Percentiles rank a stretch among this genome's conserved stretches.
phyloP scores from a whole-genome alignment of 148 eudicot genomes.

The Pouteria glomerata region DNA sequence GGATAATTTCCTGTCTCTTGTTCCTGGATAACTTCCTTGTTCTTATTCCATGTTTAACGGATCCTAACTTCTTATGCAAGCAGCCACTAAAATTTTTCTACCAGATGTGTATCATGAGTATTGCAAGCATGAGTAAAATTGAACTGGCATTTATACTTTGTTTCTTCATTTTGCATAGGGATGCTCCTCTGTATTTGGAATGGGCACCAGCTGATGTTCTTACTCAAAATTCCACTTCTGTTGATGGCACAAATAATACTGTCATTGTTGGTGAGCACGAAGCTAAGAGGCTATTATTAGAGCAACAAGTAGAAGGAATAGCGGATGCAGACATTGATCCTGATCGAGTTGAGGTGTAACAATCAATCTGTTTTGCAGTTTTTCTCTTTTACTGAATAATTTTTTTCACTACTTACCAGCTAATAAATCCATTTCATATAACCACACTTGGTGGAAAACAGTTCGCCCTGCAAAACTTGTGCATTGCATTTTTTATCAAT shows the following conservation, averaged over 20 bases:
- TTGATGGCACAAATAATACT: conserved; percentile 22
- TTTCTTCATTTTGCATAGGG: conserved; percentile 39
- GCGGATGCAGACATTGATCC: conserved; percentile 59
- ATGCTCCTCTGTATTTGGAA: conserved; percentile 79
- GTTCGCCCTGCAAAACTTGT: too few species aligned
- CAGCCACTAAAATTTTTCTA: not conserved
- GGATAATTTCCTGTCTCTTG: not conserved
- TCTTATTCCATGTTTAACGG: not conserved
- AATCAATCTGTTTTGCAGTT: not conserved
- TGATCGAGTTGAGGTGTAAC: conserved; percentile 87
- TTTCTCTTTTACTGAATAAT: not conserved
- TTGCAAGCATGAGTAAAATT: not conserved
- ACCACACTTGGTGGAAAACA: not conserved
- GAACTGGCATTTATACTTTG: not conserved
- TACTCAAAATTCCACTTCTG: conserved; percentile 27
- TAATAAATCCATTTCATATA: not conserved
- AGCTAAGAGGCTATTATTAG: conserved; percentile 47
- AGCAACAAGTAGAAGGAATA: conserved; percentile 51
- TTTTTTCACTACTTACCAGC: not conserved
- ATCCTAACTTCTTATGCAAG: not conserved
- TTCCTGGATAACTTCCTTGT: too few species aligned
- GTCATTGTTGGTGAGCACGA: conserved; percentile 47
- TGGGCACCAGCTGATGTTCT: conserved; percentile 88
- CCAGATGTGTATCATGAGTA: conserved; percentile 1
- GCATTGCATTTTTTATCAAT: too few species aligned